Base-by-base conservation (phyloP, 331 rosid genomes). In the Erythrophleum ivorense region DNA sequence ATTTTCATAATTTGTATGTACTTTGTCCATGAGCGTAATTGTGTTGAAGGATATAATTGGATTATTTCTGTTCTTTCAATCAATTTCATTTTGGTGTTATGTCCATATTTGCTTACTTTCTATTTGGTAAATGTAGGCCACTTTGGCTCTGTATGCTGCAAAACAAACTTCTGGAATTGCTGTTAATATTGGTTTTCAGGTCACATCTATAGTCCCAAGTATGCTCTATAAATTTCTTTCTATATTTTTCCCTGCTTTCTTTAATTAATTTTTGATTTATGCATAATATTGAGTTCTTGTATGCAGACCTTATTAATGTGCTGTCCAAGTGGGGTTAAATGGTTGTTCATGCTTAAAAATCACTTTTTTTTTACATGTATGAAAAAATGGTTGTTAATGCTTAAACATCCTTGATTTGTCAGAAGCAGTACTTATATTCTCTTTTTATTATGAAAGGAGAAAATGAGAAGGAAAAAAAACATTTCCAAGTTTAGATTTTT, bases 131-230 rank as follows among this genome's bases (percentile, higher is more conserved):
- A 48, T 85, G 62, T 41, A 93, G 97, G 97, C 94, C 63, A 89
- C 87, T 85, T 80, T 93, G 80, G 94, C 97, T 79, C 82, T 93
- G 70, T 90, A 86, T 89, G 94, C 97, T 46, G 97, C 97, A 9
- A 84, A 86, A 68, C 83, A 80, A 83, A 93, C 93, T 57, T 91
- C 97, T 54, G 97, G 97, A 29, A 93, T 93, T 76, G 93, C 87
- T 80, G 93, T 93, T 83, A 93, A 93, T 79, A 79, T 91, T 74
- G 97, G 97, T 40, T 93, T 93, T 83, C 94, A 93, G 81, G 93
- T 79, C 72, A 91, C 97, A 55, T 90, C 97, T 62, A 33, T 91
- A 53, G 97, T 93, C 75, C 97, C 97, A 71, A 91, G 97, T 93
- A 93, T 83, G 92, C 81, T 50, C 60, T 33, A 29, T 66, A 48